Evolutionary conservation across 2,329 filamentous ascomycete species (phyloP).

Genomic region (Fusarium fracticaudum): DNA sequence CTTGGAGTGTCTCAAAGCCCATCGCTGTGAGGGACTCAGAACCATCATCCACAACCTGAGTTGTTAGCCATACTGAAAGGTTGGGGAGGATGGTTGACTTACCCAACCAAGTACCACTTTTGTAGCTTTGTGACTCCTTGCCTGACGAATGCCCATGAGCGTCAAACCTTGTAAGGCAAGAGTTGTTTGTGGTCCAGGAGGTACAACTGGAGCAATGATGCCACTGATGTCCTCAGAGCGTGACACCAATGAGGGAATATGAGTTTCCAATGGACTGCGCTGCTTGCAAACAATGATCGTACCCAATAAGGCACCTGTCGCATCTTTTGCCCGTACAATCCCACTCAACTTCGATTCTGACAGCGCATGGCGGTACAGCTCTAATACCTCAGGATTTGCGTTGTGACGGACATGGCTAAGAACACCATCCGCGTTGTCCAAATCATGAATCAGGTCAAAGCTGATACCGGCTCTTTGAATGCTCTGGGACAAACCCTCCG

Average conservation of each 20-base stretch:
- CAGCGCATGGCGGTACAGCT: slow-evolving; percentile 81
- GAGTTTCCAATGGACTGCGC: slow-evolving; percentile 72
- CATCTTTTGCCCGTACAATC: slow-evolving; percentile 82
- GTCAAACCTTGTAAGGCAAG: slow-evolving; percentile 80
- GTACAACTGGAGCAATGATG: slow-evolving; percentile 82
- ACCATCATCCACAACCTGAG: slow-evolving; percentile 73
- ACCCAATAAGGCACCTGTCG: slow-evolving; percentile 74
- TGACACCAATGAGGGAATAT: slow-evolving; percentile 74
- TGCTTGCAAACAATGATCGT: slow-evolving; percentile 83
- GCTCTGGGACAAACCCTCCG: slow-evolving; percentile 78
- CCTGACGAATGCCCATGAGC: slow-evolving; percentile 82
- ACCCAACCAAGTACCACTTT: slow-evolving; percentile 84
- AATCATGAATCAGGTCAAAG: slow-evolving; percentile 85
- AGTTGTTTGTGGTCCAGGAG: slow-evolving; percentile 72
- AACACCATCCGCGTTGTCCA: slow-evolving; percentile 78
- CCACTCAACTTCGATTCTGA: slow-evolving; percentile 77
- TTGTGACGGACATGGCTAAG: slow-evolving; percentile 78
- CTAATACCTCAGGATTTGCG: slow-evolving; percentile 79
- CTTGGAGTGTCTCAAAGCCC: slow-evolving; percentile 82
- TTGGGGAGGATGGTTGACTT: slow-evolving; percentile 46
- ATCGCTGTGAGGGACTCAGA: slow-evolving; percentile 79
- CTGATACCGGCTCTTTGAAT: slow-evolving; percentile 77
- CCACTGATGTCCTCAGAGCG: slow-evolving; percentile 71
- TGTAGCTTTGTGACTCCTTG: slow-evolving; percentile 79
- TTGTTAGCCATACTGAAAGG: slow-evolving; percentile 21